phyloP scores from a whole-genome alignment of 192 early-diverging fungal genomes.

The Pilaira anomala region DNA sequence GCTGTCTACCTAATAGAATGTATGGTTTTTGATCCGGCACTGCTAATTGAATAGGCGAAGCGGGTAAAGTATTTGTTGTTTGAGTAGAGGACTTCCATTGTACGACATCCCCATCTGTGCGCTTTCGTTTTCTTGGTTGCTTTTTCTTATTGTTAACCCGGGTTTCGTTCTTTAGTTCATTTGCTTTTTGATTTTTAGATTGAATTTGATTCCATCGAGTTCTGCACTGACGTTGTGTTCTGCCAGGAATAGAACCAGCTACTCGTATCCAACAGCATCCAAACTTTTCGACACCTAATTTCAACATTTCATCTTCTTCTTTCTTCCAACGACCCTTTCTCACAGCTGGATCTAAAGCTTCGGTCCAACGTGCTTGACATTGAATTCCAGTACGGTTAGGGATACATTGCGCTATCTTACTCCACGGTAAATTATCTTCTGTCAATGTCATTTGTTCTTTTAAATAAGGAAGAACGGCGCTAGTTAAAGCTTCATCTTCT shows the following conservation, averaged over 20 bases:
- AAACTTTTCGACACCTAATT: slow-evolving; percentile 41
- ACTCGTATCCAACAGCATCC: slow-evolving; percentile 54
- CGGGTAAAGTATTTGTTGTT: background rate
- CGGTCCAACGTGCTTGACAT: slow-evolving; percentile 55
- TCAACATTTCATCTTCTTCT: slow-evolving; percentile 50
- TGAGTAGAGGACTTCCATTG: background rate
- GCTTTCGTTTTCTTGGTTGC: background rate
- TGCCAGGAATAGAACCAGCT: slow-evolving; percentile 43
- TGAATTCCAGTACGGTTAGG: slow-evolving; percentile 52
- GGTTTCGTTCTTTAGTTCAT: background rate
- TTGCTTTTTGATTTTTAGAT: slow-evolving; percentile 33
- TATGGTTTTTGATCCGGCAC: slow-evolving; percentile 4
- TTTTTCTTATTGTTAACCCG: background rate
- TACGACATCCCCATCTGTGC: background rate
- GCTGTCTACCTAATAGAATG: too few relatives aligned
- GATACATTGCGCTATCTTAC: slow-evolving; percentile 35
- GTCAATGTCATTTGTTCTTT: background rate
- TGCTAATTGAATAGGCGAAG: slow-evolving; percentile 7
- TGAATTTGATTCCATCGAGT: slow-evolving; percentile 55
- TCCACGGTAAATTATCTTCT: slow-evolving; percentile 31
- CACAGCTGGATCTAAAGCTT: slow-evolving; percentile 53
- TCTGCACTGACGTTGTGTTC: slow-evolving; percentile 55
- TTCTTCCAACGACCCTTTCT: slow-evolving; percentile 46
- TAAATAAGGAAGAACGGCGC: slow-evolving; percentile 14
- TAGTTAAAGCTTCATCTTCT: slow-evolving; percentile 23